Evolutionary conservation across 192 early-diverging fungal genomes (phyloP), one percentile per base, ranked within the genome.

Genomic region (Martensiomyces pterosporus): DNA sequence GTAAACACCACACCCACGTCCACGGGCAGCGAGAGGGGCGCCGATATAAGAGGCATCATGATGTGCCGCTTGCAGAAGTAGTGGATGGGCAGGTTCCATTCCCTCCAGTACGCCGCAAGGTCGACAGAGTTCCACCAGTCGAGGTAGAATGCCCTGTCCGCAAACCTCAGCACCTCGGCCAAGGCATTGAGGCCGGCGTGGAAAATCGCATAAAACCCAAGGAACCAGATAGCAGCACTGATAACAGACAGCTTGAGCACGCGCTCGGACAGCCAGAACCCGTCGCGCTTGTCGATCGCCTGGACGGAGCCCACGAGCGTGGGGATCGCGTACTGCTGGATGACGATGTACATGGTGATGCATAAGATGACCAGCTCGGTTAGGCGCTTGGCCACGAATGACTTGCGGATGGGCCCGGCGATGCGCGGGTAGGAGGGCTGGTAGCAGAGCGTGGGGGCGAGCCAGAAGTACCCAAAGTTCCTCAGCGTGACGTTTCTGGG

Each of bases 11-110:
- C 71, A 5, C 85, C 71, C 29, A 42, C 65, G 42, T 37, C 79
- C 0, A 64, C 58, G 12, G 59, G 57, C 18, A 86, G 81, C 13
- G 77, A 71, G 19, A 83, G 44, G 21, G 84, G 86, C 21, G 79
- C 62, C 34, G 79, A 84, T 44, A 89, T 65, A 54, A 88, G 73
- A 33, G 92, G 92, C 23, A 92, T 48, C 73, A 89, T 91, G 17
- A 92, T 78, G 57, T 94, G 92, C 9, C 92, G 82, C 55, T 94
- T 94, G 72, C 86, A 85, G 58, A 82, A 88, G 24, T 81, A 81
- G 75, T 90, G 86, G 24, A 94, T 91, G 15, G 92, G 92, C 44
- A 81, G 77, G 79, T 94, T 94, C 92, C 92, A 94, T 24, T 88
- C 77, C 21, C 88, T 77, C 92, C 92, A 92, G 75, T 94, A 94